Evolutionary conservation across 495 filamentous ascomycete genomes (phyloP), one percentile per base, ranked within the genome.

Genomic region (Hypoxylon subgilvum): DNA sequence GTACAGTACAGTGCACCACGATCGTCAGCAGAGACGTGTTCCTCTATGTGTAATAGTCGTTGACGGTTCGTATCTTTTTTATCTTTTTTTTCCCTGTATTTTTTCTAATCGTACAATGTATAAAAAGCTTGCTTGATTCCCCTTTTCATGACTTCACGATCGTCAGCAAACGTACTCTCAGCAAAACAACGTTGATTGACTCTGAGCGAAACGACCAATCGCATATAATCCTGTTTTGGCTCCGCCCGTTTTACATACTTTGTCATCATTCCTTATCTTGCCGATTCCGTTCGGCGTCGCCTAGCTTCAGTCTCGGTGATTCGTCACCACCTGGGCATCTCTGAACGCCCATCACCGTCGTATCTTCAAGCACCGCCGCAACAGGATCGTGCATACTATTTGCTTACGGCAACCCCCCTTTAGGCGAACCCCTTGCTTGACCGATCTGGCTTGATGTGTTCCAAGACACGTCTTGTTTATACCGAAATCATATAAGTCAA

Each of bases 1-100:
- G 38, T 47, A 39, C 42, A 40, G 32, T 39, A 30, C 40, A 39
- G 22, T 21, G 28, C 42, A 44, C 28, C 39, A 38, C 38, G 23
- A 45, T 31, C 44, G 49, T n/a, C n/a, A n/a, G n/a, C 22, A 5
- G 31, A 60, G 43, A 52, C 38, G 23, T 63, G 28, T 22, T 51
- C 49, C 34, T 51, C 4, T 6, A 63, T 63, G 59, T 63, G 60
- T 63, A 63, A 53, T 63, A 58, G 60, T 51, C 39, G 43, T 39
- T 16, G 32, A 63, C 49, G 49, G 53, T 47, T 54, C 44, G 4
- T 39, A 42, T 25, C 36, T 27, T 40, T 40, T 18, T n/a, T n/a
- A n/a, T n/a, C n/a, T n/a, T n/a, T n/a, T n/a, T n/a, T n/a, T n/a
- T n/a, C n/a, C n/a, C n/a, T n/a, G n/a, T n/a, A n/a, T 25, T 56